Percentiles rank a stretch among this genome's conserved stretches.
Conservation (phyloP, 2,329 filamentous ascomycete genomes). For the Sporothrix pseudoabietina region DNA sequence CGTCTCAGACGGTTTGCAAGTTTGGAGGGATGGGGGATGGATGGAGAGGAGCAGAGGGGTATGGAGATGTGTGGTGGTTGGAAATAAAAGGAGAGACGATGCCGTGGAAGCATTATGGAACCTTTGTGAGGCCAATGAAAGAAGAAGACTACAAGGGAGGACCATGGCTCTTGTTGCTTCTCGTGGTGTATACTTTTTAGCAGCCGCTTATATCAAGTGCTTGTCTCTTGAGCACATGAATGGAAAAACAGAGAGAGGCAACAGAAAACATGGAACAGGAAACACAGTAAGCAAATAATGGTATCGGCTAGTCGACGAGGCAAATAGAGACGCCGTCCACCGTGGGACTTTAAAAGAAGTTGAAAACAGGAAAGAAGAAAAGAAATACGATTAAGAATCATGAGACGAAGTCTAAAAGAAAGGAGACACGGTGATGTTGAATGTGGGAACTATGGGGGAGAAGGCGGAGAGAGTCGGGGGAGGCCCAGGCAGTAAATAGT, state of each 20-base stretch:
- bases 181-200: neutral
- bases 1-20: constrained; percentile 9
- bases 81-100: neutral
- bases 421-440: neutral
- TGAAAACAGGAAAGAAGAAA: neutral
- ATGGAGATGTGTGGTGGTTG: neutral
- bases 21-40: neutral
- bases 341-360: neutral
- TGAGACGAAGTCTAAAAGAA: neutral
- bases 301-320: constrained; percentile 3
- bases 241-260: neutral
- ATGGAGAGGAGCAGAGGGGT: neutral
- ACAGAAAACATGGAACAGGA: constrained; percentile 4
- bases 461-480: neutral
- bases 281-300: neutral
- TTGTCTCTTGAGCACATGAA: neutral
- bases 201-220: constrained; percentile 25
- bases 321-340: neutral
- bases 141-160: neutral
- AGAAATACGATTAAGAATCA: neutral
- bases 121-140: neutral
- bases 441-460: neutral
- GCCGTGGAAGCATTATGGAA: neutral
- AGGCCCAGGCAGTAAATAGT: too few species aligned
- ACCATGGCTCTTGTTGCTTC: neutral